These are phyloP conservation scores for Penicillium odoratum DNA, from an alignment of 495 filamentous ascomycete genomes.

Conservation along the genomic window DNA sequence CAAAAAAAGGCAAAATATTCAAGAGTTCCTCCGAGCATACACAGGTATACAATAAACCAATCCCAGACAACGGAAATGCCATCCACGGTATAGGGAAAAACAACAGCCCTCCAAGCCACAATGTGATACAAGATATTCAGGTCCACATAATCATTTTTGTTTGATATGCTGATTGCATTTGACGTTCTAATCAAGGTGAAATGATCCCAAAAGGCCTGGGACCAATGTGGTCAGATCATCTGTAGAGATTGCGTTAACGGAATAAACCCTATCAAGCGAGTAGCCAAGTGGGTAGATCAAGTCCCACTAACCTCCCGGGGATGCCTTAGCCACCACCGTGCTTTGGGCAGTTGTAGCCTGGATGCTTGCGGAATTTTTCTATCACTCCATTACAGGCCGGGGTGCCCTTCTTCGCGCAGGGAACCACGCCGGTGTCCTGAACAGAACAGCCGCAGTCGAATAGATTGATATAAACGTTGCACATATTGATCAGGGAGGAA, in stretches of 20 bases:
- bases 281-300: background rate
- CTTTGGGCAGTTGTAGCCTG: conserved; percentile 39
- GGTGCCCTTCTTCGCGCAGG: conserved; percentile 39
- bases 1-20: background rate
- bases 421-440: conserved; percentile 38
- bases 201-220: background rate
- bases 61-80: background rate
- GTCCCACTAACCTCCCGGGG: background rate
- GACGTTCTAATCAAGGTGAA: background rate
- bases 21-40: background rate
- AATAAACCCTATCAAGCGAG: background rate
- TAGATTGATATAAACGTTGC: conserved; percentile 42
- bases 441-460: conserved; percentile 45
- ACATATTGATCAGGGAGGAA: conserved; percentile 29
- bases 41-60: background rate
- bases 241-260: conserved; percentile 1
- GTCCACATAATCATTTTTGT: background rate
- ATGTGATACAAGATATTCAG: background rate
- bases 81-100: background rate
- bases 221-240: background rate
- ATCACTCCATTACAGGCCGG: conserved; percentile 36
- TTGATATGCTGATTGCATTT: background rate
- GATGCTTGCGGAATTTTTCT: conserved; percentile 35
- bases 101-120: background rate
- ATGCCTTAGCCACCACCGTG: conserved; percentile 28